These are phyloP conservation scores for Graphiopsis chlorocephala DNA, from an alignment of 2,329 filamentous ascomycete genomes.

Conservation along the genomic window DNA sequence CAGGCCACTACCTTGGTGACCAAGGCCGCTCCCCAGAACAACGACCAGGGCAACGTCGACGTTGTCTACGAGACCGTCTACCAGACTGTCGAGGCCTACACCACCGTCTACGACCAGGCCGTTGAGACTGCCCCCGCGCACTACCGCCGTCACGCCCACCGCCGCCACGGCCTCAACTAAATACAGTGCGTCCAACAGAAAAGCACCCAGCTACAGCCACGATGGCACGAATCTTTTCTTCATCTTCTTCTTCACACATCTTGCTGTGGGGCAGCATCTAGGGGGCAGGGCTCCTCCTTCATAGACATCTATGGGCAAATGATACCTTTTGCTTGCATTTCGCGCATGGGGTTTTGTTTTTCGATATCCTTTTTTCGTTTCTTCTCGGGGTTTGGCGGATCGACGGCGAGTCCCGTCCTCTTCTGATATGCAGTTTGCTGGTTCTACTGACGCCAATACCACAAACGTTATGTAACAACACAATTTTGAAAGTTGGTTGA, in stretches of 20 bases:
- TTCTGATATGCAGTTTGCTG: conserved; percentile 8
- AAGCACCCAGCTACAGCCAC: conserved; percentile 1
- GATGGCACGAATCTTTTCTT: conserved; percentile 13
- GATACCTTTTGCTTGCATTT: background rate
- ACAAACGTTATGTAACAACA: conserved; percentile 6
- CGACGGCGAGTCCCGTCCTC: conserved; percentile 5
- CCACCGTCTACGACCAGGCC: conserved; percentile 35
- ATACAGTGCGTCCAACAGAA: conserved; percentile 3
- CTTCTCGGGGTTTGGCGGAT: conserved; percentile 4
- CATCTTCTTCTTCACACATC: background rate
- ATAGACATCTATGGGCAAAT: background rate
- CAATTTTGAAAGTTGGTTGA: conserved; percentile 7
- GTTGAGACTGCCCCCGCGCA: conserved; percentile 36
- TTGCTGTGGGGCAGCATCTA: background rate
- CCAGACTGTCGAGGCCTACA: conserved; percentile 21
- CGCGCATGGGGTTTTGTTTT: background rate
- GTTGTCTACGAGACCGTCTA: conserved; percentile 15
- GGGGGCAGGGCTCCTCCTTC: conserved; percentile 5
- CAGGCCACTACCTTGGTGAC: conserved; percentile 4
- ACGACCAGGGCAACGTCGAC: background rate
- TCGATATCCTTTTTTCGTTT: background rate
- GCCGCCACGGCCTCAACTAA: conserved; percentile 10
- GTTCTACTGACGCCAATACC: conserved; percentile 10
- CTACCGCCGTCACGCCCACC: conserved; percentile 14
- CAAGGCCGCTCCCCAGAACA: background rate